Percentiles rank a stretch among this genome's conserved stretches.
Evolutionary conservation across 2,329 filamentous ascomycete species (phyloP).

Genomic region (Alternaria tenuissima): DNA sequence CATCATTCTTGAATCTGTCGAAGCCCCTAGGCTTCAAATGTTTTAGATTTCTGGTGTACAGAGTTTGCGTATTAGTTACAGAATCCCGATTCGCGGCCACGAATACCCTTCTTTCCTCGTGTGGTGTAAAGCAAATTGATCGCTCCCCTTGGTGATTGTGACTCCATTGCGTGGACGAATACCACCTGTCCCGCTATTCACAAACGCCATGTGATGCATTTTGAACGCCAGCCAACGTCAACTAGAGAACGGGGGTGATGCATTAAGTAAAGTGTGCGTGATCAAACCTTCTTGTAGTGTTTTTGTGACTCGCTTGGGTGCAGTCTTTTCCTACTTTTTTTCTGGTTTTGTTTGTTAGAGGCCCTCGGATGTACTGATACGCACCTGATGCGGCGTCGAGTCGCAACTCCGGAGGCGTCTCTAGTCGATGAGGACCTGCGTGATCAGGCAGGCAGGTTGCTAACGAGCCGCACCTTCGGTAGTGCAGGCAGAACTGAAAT

Average conservation of each 20-base stretch:
- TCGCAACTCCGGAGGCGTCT: constrained; percentile 13
- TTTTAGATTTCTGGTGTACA: constrained; percentile 33
- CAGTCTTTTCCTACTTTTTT: constrained; percentile 39
- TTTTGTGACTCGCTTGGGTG: constrained; percentile 12
- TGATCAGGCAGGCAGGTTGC: constrained; percentile 20
- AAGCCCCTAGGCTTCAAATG: constrained; percentile 26
- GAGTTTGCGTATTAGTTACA: constrained; percentile 32
- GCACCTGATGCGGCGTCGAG: constrained; percentile 22
- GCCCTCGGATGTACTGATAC: constrained; percentile 22
- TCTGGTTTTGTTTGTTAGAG: constrained; percentile 35
- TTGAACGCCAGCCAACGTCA: constrained; percentile 18
- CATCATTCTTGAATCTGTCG: neutral
- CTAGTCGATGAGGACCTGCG: neutral
- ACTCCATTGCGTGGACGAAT: constrained; percentile 7
- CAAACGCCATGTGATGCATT: constrained; percentile 20
- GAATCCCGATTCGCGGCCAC: constrained; percentile 4
- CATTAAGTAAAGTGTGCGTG: constrained; percentile 12
- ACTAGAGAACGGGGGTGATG: constrained; percentile 1
- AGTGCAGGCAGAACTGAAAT: constrained; percentile 35
- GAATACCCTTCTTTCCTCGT: neutral
- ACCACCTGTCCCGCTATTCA: constrained; percentile 5
- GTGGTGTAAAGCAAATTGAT: constrained; percentile 8
- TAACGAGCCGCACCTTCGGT: constrained; percentile 19
- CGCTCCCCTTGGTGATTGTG: neutral
- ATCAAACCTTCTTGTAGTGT: constrained; percentile 25